Evolutionary conservation across 257 asterid genomes (phyloP).

Genomic region (Cinchona pubescens): DNA sequence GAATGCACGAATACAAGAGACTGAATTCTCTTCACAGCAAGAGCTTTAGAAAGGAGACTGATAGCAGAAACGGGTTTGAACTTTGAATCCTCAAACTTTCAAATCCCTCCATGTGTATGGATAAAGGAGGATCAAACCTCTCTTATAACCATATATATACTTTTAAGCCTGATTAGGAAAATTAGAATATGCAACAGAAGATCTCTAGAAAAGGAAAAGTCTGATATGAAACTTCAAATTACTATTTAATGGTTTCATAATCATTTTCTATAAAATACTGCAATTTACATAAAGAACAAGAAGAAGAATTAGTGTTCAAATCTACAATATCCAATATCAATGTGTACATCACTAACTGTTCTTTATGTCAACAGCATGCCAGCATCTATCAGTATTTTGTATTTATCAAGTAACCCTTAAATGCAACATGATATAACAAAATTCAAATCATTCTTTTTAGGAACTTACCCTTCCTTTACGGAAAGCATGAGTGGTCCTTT

Average conservation of each 20-base stretch:
- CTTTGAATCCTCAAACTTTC: background rate
- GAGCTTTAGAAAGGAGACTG: background rate
- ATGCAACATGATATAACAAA: background rate
- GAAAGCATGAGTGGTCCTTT: conserved; percentile 86
- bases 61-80: background rate
- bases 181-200: too few species aligned
- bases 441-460: background rate
- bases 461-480: conserved; percentile 73
- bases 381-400: background rate
- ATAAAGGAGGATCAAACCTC: too few species aligned
- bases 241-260: background rate
- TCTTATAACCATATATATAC: too few species aligned
- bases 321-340: background rate
- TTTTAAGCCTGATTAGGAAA: too few species aligned
- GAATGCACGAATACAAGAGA: background rate
- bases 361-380: background rate
- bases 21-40: background rate
- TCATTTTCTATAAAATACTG: background rate
- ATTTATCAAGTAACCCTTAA: background rate
- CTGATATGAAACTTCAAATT: too few species aligned
- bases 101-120: too few species aligned
- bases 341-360: background rate
- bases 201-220: too few species aligned
- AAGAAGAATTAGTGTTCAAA: background rate
- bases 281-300: too few species aligned